Conservation (phyloP, 371 early-diverging fungal species). For the Mortierella sp. region DNA sequence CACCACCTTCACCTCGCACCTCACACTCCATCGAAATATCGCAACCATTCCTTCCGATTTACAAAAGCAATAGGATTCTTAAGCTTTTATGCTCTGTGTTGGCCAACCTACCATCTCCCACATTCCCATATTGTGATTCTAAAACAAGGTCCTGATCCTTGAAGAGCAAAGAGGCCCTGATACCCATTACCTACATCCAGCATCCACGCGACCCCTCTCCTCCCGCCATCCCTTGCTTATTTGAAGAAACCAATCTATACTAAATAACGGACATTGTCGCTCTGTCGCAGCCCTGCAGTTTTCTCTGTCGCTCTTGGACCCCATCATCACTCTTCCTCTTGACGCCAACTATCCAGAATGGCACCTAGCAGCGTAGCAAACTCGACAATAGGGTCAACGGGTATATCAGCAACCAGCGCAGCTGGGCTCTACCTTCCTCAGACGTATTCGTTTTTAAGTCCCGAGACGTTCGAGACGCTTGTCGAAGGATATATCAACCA, state of each 20-base stretch:
- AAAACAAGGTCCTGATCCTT: slow-evolving; percentile 10
- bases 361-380: slow-evolving; percentile 5
- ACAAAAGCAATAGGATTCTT: background rate
- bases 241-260: slow-evolving; percentile 7
- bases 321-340: background rate
- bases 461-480: slow-evolving; percentile 50
- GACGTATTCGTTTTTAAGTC: slow-evolving; percentile 44
- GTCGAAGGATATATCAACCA: slow-evolving; percentile 54
- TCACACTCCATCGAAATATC: background rate
- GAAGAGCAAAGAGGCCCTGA: background rate
- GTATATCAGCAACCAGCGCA: slow-evolving; percentile 11
- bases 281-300: background rate
- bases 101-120: slow-evolving; percentile 2
- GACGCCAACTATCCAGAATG: slow-evolving; percentile 8
- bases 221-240: background rate
- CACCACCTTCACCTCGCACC: background rate
- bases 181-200: background rate
- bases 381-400: slow-evolving; percentile 8
- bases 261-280: slow-evolving; percentile 31
- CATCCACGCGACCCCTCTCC: background rate
- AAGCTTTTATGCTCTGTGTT: background rate
- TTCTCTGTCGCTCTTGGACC: background rate
- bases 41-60: background rate
- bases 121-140: slow-evolving; percentile 9
- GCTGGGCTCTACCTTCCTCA: slow-evolving; percentile 40